Evolutionary conservation across 2,329 filamentous ascomycete species (phyloP), one percentile per base, ranked within the genome.

Genomic region (Colletotrichum neosansevieriae): DNA sequence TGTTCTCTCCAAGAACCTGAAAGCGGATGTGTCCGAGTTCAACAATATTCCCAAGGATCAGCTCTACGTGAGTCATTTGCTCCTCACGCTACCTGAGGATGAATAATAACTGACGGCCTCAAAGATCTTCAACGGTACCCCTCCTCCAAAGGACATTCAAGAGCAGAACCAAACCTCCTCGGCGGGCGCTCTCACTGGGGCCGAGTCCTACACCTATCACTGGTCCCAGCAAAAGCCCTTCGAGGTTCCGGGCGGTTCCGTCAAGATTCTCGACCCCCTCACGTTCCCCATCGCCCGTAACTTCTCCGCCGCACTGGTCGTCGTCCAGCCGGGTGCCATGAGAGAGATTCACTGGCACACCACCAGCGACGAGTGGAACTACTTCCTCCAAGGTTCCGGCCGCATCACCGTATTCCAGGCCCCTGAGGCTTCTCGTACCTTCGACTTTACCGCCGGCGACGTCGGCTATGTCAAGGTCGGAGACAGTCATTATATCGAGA

Each of bases 341-440:
- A 84, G 88, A 21, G 88, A 90, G 74, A 78, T 91, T 49, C 88
- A 90, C 78, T 90, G 88, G 88, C 88, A 90, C 77, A 85, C 85
- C 1, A 82, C 81, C 1, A 84, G 81, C 9, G 87, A 89, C 74
- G 88, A 90, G 75, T 90, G 88, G 88, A 83, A 82, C 58, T 89
- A 86, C 76, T 88, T 90, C 78, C 76, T 89, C 7, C 75, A 82
- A 61, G 88, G 88, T 0, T 82, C 82, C 11, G 88, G 83, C 0
- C 83, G 88, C 10, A 80, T 88, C 42, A 89, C 86, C 1, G 80
- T 89, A 29, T 89, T 85, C 77, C 72, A 79, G 21, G 87, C 86
- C 0, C 85, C 86, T 0, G 75, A 78, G 4, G 76, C 81, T 2
- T 81, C 83, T 1, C 80, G 83, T 53, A 89, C 86, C 0, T 89